Conservation (phyloP, 768 basidiomycete species). For the Floccularia luteovirens region DNA sequence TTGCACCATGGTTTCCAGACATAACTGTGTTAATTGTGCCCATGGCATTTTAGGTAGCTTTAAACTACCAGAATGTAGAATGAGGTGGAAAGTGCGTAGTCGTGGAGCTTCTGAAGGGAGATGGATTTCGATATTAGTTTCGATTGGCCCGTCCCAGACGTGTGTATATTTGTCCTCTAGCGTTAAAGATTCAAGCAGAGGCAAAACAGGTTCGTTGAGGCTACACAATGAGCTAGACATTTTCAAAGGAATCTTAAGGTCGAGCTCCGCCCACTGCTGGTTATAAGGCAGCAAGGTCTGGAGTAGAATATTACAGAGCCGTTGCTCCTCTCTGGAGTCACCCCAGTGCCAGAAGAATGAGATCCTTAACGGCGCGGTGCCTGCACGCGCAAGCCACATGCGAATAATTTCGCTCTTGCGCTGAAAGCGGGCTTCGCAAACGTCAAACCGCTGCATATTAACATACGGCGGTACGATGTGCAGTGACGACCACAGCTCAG, state of each 20-base stretch:
- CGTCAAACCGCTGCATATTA: slow-evolving; percentile 2
- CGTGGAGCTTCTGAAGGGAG: slow-evolving; percentile 12
- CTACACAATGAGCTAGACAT: slow-evolving; percentile 17
- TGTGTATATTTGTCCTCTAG: slow-evolving; percentile 16
- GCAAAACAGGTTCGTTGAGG: slow-evolving; percentile 14
- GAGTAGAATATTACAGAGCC: slow-evolving; percentile 13
- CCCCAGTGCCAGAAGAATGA: slow-evolving; percentile 19
- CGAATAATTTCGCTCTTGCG: slow-evolving; percentile 15
- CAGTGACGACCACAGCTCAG: slow-evolving; percentile 17
- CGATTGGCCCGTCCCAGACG: slow-evolving; percentile 2
- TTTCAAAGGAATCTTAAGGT: slow-evolving; percentile 18
- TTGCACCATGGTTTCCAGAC: slow-evolving; percentile 19
- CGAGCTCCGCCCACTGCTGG: slow-evolving; percentile 14
- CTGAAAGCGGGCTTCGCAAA: slow-evolving; percentile 8
- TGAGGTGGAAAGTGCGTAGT: slow-evolving; percentile 16
- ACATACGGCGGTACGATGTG: slow-evolving; percentile 19
- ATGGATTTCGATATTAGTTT: slow-evolving; percentile 9
- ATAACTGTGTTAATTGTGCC: slow-evolving; percentile 15
- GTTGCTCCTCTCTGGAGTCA: slow-evolving; percentile 16
- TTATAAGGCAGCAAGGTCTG: slow-evolving; percentile 14
- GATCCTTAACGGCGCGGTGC: slow-evolving; percentile 15
- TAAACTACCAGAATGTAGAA: slow-evolving; percentile 18
- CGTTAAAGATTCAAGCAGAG: slow-evolving; percentile 14
- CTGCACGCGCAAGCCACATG: slow-evolving; percentile 18
- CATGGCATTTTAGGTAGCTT: slow-evolving; percentile 17